phyloP scores from a whole-genome alignment of 495 filamentous ascomycete species.

The Lindgomyces ingoldianus region DNA sequence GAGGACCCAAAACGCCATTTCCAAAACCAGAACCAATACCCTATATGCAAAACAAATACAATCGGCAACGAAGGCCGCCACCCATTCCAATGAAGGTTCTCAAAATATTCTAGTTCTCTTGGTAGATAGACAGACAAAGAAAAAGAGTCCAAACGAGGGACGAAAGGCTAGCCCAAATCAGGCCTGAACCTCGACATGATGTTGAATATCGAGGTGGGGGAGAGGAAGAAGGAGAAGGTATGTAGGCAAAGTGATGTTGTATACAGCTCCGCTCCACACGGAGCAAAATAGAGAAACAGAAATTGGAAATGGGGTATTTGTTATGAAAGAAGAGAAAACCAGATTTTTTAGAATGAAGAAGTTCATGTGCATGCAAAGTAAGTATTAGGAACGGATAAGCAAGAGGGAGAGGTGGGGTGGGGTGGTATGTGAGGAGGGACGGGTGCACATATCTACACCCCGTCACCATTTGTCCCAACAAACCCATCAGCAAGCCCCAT shows the following conservation, averaged over 20 bases:
- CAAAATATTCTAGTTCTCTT: neutral
- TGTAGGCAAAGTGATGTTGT: neutral
- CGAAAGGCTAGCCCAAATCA: too few species aligned
- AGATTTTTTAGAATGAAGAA: neutral
- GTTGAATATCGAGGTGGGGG: too few species aligned
- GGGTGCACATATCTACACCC: slow-evolving; percentile 18
- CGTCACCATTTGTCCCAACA: slow-evolving; percentile 16
- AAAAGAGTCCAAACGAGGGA: too few species aligned
- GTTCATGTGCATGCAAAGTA: neutral
- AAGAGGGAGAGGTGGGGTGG: too few species aligned
- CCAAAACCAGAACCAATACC: neutral
- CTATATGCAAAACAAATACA: neutral
- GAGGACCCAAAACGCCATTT: neutral
- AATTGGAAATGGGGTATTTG: slow-evolving; percentile 15
- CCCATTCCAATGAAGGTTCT: neutral
- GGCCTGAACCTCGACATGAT: too few species aligned
- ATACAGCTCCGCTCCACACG: slow-evolving; percentile 27
- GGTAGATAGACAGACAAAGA: too few species aligned
- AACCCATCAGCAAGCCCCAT: slow-evolving; percentile 17
- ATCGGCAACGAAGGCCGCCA: neutral
- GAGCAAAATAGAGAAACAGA: slow-evolving; percentile 9
- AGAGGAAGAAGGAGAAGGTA: neutral
- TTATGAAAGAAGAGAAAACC: neutral
- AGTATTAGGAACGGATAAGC: too few species aligned
- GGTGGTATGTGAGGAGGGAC: too few species aligned